Base-by-base conservation (phyloP, 345 rosid genomes). In the Rhodomyrtus tomentosa region DNA sequence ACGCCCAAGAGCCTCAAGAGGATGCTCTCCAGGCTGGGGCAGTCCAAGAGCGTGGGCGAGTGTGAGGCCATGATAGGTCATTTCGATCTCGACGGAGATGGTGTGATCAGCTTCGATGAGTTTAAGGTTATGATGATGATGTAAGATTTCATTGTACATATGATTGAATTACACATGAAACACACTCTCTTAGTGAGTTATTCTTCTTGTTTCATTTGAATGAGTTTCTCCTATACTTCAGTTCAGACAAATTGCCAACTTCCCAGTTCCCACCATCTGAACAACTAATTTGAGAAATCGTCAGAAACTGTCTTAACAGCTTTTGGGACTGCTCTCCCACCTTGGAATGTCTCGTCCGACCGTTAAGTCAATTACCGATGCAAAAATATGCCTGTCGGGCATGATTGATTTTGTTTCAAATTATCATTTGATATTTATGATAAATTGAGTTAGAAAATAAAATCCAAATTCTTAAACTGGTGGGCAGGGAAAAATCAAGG, bases 71-170 rank as follows among this genome's bases (percentile, higher is more conserved):
- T 91, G 95, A 90, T 93, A 3, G 73, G 83, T 27, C 82, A 32
- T 16, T 62, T 62, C 74, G 74, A 62, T 29, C 42, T 62, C 74
- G 74, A 62, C 7, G 42, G 42, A 0, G 93, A 93, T 86, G 92
- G 93, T 16, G 90, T 85, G 45, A 85, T 92, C 38, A 84, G 93
- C 86, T 93, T 93, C 58, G 90, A 90, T 14, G 95, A 93, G 54
- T 93, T 93, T 48, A 85, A 62, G 48, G 18, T 85, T 10, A 91
- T 90, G 93, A 90, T 90, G 93, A 90, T 92, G 92, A 82, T 80
- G 55, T 89, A 62, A 85, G 12, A 42, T 3, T 32, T 62, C 74
- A 32, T 36, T 16, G 74, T 62, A 62, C 42, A 32, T 29, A 36
- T 0, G 0, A 3, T 32, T 4, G 5, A 62, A 29, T 16, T 32